Base-by-base conservation (phyloP, 1,284 basidiomycete genomes). In the Nidula niveotomentosa region DNA sequence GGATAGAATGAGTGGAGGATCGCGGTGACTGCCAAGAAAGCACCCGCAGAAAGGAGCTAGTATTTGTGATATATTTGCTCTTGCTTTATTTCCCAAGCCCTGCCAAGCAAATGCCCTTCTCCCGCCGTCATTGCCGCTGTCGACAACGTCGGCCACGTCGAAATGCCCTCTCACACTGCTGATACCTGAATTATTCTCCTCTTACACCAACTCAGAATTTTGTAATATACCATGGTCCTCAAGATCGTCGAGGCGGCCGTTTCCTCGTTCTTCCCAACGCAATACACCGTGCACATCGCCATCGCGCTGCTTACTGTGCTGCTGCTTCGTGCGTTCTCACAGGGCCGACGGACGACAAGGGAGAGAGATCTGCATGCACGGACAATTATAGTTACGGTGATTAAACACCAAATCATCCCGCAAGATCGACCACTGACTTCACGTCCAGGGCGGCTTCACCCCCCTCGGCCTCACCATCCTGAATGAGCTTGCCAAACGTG, bases 321-420 rank as follows among this genome's bases (percentile, higher is more conserved):
- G 39, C 75, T 81, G 15, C 66, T 84, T 23, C 78, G 78, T 48
- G 75, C 82, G 8, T 82, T 88, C 66, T 74, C 83, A 2, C 87
- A 90, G 70, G 90, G 90, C 13, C 77, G 84, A 3, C 76, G 71
- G 36, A 91, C 90, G 1, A 83, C 69, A 51, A 73, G 90, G 39
- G 90, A 92, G 60, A 76, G 90, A 41, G 85, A 90, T 63, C 73
- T 92, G 48, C 88, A 91, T 74, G 84, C 80, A 0, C 75, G 88
- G 6, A 78, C 80, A 1, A 73, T 92, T n/a, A 67, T 92, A 4
- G 67, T 92, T 8, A 91, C 90, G 39, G 89, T 13, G 6, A 36
- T 8, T 39, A 23, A 23, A 23, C 4, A 23, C 23, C 2, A 23
- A 17, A 43, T 23, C 23, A 2, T 23, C 23, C 2, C 4, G 23